Conservation (phyloP, 176 grass and related monocot genomes). For the Musa beccarii region DNA sequence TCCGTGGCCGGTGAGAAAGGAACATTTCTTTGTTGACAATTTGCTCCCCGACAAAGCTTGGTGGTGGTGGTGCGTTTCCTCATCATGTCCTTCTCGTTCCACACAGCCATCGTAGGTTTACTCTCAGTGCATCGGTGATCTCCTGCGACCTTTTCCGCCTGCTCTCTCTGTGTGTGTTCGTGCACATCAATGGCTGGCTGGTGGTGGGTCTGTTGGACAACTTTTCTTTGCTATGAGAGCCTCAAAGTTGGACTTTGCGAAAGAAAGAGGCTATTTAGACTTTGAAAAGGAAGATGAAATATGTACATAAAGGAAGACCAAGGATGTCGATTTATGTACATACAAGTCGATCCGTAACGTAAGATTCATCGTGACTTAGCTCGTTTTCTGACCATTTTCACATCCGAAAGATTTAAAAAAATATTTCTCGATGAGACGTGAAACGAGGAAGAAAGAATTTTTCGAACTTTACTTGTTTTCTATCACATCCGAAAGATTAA, state of each 20-base stretch:
- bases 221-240: background rate
- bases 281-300: background rate
- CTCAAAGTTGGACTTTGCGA: background rate
- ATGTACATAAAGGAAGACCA: too few relatives aligned
- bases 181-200: conserved; percentile 17
- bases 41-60: background rate
- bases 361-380: too few relatives aligned
- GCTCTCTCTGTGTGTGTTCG: background rate
- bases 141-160: too few relatives aligned
- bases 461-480: too few relatives aligned
- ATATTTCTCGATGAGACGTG: too few relatives aligned
- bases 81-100: background rate
- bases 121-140: background rate
- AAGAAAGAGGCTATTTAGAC: background rate
- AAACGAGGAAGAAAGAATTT: too few relatives aligned
- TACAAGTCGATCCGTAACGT: too few relatives aligned
- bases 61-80: background rate
- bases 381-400: too few relatives aligned
- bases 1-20: too few relatives aligned
- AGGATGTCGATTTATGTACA: too few relatives aligned
- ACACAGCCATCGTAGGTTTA: background rate
- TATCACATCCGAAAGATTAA: too few relatives aligned
- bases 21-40: background rate
- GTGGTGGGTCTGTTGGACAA: background rate
- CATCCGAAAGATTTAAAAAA: too few relatives aligned